A percentile compares a stretch with the other conserved stretches of the same genome.
Evolutionary conservation across 306 rosid species (phyloP).

Genomic region (Chamaecrista fasciculata): DNA sequence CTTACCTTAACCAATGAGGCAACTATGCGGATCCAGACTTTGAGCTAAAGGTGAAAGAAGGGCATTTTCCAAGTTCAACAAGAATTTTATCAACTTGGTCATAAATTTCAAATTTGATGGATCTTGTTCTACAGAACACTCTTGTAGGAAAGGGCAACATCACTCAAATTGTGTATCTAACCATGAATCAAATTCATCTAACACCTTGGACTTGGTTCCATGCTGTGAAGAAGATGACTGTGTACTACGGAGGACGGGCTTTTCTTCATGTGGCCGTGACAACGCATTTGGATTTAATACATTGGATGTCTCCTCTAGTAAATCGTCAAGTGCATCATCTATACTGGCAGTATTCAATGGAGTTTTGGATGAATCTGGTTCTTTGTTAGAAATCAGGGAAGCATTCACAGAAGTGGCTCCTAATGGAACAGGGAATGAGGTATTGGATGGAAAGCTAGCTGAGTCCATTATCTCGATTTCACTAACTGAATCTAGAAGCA

Average conservation of each 20-base stretch:
- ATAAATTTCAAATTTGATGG: conserved; percentile 24
- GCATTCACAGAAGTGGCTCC: conserved; percentile 32
- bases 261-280: conserved; percentile 33
- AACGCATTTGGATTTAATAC: conserved; percentile 28
- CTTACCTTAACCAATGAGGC: neutral
- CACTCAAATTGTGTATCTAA: conserved; percentile 64
- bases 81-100: conserved; percentile 4
- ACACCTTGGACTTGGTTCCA: conserved; percentile 40
- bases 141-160: neutral
- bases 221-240: conserved; percentile 45
- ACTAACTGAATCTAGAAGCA: conserved; percentile 62
- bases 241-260: conserved; percentile 11
- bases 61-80: neutral
- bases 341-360: conserved; percentile 35
- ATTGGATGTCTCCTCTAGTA: conserved; percentile 61
- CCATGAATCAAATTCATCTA: conserved; percentile 76
- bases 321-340: conserved; percentile 71
- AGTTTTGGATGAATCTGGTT: conserved; percentile 31
- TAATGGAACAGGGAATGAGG: conserved; percentile 25
- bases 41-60: neutral
- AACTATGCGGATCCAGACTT: neutral
- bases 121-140: neutral
- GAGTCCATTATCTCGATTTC: conserved; percentile 41
- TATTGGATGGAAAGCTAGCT: conserved; percentile 24
- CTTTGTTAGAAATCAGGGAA: conserved; percentile 35